Percentiles rank a stretch among this genome's conserved stretches.
phyloP scores from a whole-genome alignment of 192 early-diverging fungal genomes.

The Dissophora ornata region DNA sequence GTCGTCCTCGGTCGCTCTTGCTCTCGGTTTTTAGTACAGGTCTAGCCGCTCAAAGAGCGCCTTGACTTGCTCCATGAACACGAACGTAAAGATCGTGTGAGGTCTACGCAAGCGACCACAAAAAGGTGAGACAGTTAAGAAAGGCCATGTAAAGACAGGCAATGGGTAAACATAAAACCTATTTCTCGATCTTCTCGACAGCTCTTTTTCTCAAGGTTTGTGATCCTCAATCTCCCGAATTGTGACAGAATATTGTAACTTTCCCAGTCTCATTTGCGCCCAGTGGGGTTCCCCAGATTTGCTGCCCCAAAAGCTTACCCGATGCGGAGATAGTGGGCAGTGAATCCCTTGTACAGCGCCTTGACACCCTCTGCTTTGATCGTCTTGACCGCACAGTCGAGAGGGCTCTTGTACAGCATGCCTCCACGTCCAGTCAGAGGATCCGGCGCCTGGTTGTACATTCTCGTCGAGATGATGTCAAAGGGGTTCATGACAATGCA shows the following conservation, averaged over 20 bases:
- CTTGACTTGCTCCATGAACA: slow-evolving; percentile 52
- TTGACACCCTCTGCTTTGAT: slow-evolving; percentile 80
- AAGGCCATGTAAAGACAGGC: neutral
- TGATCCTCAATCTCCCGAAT: slow-evolving; percentile 9
- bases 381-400: slow-evolving; percentile 91
- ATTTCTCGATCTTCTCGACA: neutral
- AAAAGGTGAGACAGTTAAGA: neutral
- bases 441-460: slow-evolving; percentile 84
- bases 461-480: slow-evolving; percentile 93
- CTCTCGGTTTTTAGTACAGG: neutral
- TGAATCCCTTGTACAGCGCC: slow-evolving; percentile 93
- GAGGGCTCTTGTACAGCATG: slow-evolving; percentile 80
- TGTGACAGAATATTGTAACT: neutral
- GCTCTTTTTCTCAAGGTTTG: neutral
- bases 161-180: slow-evolving; percentile 25
- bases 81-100: slow-evolving; percentile 42
- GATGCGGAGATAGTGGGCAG: slow-evolving; percentile 90
- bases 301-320: slow-evolving; percentile 76
- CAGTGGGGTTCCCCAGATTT: slow-evolving; percentile 27
- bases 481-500: slow-evolving; percentile 97
- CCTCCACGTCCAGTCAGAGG: slow-evolving; percentile 60
- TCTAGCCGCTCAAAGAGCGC: slow-evolving; percentile 22
- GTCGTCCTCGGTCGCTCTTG: neutral
- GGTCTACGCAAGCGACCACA: too few species aligned
- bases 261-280: too few species aligned